Percentiles rank a stretch among this genome's conserved stretches.
Conservation (phyloP, 352 stramenopile species). For the Pythium folliculosum region DNA sequence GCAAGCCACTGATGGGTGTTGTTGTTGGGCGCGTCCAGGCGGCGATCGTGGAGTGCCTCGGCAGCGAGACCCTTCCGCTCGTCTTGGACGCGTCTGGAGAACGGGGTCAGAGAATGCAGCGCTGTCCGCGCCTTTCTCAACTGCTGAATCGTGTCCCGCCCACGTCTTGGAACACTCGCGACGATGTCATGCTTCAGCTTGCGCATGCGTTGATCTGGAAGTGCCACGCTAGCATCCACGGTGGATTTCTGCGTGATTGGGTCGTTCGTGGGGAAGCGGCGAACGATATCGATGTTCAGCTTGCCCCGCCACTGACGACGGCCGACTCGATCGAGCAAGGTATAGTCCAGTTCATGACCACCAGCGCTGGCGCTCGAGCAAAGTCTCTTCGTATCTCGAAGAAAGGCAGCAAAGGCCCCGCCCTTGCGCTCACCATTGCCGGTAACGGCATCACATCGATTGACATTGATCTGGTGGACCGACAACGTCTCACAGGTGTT, state of each 20-base stretch:
- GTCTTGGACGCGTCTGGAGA: constrained; percentile 19
- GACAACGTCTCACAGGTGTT: neutral
- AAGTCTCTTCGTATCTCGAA: constrained; percentile 1
- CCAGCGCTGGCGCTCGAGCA: neutral
- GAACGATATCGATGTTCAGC: constrained; percentile 30
- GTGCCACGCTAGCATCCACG: constrained; percentile 19
- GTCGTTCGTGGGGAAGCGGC: constrained; percentile 27
- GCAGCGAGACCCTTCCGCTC: constrained; percentile 12
- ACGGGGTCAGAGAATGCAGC: constrained; percentile 21
- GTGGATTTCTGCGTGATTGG: constrained; percentile 34
- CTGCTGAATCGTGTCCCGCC: constrained; percentile 11
- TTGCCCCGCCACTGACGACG: constrained; percentile 24
- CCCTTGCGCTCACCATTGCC: constrained; percentile 6
- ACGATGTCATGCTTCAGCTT: constrained; percentile 35
- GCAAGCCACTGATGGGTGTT: constrained; percentile 25
- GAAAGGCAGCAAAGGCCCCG: constrained; percentile 24
- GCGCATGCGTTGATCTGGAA: constrained; percentile 28
- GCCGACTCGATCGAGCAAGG: constrained; percentile 7
- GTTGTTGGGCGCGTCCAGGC: constrained; percentile 26
- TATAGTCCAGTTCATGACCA: constrained; percentile 4
- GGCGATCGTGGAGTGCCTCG: constrained; percentile 10
- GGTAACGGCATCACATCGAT: neutral
- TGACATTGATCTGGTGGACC: constrained; percentile 32
- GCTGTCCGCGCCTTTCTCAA: constrained; percentile 18
- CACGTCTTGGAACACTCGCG: constrained; percentile 17